Base-by-base conservation (phyloP, 2,329 filamentous ascomycete genomes). In the Fusarium oligoseptatum region DNA sequence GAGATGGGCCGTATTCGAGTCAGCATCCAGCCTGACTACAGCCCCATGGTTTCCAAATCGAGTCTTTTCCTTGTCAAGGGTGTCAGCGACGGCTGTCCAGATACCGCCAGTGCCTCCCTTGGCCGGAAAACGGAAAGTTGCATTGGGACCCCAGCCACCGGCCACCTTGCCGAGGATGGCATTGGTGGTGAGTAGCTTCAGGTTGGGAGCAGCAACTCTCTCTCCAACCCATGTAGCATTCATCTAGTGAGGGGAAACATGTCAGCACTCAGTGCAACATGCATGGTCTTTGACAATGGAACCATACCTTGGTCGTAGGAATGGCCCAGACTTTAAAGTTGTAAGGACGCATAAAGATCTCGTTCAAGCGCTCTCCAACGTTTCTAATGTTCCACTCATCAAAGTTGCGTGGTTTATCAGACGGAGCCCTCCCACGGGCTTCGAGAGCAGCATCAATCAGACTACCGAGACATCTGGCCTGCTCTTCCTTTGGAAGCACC, bases 291-390 rank as follows among this genome's bases (percentile, higher is more conserved):
- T 36, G 7, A 36, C 65, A 80, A 34, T 57, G 11, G 15, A 58
- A 58, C 9, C 9, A 29, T 89, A 97, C 95, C 92, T 97, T 97
- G 78, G 93, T 98, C 65, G 96, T 98, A 68, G 97, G 97, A 79
- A 98, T 96, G 73, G 97, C 97, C 97, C 97, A 99, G 83, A 99
- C 97, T 88, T 99, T 99, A 92, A 93, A 99, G 91, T 99, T 99
- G 90, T 99, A 99, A 65, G 97, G 97, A 80, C 97, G 91, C 97
- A 99, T 99, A 91, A 99, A 99, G 79, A 96, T 89, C 84, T 99
- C 92, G 77, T 95, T 95, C 81, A 99, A 89, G 79, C 96, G 95
- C 79, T 91, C 87, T 80, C 97, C 97, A 87, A 93, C 95, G 88
- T 93, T 97, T 80, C 97, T 92, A 79, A 98, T 84, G 81, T 98